Percentiles rank a stretch among this genome's conserved stretches.
phyloP scores from a whole-genome alignment of 148 eudicot genomes.

The Cornus kousa region DNA sequence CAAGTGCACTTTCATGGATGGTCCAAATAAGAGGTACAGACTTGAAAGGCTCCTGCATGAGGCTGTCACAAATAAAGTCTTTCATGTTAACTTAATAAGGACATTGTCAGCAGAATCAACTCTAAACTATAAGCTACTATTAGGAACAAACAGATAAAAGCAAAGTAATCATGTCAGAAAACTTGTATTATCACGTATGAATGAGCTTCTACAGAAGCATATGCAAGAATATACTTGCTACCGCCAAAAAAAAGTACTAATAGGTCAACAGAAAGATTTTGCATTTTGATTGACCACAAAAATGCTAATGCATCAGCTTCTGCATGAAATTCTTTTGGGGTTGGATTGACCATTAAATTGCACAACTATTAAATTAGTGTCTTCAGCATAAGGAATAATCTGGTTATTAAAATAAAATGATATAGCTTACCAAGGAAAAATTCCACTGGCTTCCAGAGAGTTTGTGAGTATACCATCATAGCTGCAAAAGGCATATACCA shows the following conservation, averaged over 20 bases:
- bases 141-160: neutral
- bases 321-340: neutral
- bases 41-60: constrained; percentile 70
- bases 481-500: constrained; percentile 40
- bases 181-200: too few species aligned
- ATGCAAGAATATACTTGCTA: too few species aligned
- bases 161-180: neutral
- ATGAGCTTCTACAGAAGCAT: too few species aligned
- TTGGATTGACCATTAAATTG: neutral
- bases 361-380: neutral
- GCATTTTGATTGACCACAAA: too few species aligned
- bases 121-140: neutral
- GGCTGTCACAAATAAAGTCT: constrained; percentile 55
- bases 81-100: constrained; percentile 20
- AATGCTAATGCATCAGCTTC: neutral
- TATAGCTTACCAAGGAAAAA: constrained; percentile 49
- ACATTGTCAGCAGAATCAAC: neutral
- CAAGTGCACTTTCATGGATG: constrained; percentile 52
- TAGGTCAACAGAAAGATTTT: too few species aligned
- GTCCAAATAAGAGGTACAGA: constrained; percentile 59
- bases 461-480: constrained; percentile 68
- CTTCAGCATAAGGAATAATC: neutral
- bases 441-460: constrained; percentile 54
- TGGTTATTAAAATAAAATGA: neutral
- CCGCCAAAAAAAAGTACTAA: too few species aligned